phyloP scores from a whole-genome alignment of 129 eudicot genomes.

The Calendula officinalis region DNA sequence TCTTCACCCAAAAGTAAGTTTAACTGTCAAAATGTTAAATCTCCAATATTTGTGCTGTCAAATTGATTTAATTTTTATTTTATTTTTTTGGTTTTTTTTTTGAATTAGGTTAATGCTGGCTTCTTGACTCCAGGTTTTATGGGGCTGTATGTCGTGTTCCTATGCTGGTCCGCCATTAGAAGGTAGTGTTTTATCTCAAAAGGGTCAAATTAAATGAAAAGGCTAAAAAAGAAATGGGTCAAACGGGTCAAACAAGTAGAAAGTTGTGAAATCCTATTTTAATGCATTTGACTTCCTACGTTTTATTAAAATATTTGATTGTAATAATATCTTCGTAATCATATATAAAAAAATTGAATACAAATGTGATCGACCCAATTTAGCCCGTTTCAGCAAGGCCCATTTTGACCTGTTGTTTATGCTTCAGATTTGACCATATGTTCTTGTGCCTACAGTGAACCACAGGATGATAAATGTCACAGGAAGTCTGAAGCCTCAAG shows the following conservation, averaged over 20 bases:
- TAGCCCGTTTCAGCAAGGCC: no score
- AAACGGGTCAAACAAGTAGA: no score
- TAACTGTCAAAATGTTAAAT: background rate
- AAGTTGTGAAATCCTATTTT: no score
- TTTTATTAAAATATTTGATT: no score
- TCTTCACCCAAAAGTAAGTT: conserved; percentile 64
- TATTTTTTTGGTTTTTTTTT: no score
- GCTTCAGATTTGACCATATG: conserved; percentile 16
- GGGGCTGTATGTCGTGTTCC: conserved; percentile 79
- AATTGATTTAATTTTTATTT: background rate
- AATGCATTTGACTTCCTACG: no score
- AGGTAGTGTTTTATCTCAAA: conserved; percentile 39
- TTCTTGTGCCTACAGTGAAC: conserved; percentile 53
- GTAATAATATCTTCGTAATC: no score
- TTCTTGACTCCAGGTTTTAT: conserved; percentile 78
- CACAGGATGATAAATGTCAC: conserved; percentile 59
- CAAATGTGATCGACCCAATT: no score
- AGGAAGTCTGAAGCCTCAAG: conserved; percentile 47
- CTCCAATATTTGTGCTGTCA: background rate
- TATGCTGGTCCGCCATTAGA: conserved; percentile 89
- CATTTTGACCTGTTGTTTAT: background rate
- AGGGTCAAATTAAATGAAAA: background rate
- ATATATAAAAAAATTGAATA: no score
- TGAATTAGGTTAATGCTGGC: conserved; percentile 60
- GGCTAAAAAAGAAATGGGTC: background rate